A percentile compares a stretch with the other conserved stretches of the same genome.
phyloP scores from a whole-genome alignment of 176 grass and related monocot genomes.

The Phragmites australis region DNA sequence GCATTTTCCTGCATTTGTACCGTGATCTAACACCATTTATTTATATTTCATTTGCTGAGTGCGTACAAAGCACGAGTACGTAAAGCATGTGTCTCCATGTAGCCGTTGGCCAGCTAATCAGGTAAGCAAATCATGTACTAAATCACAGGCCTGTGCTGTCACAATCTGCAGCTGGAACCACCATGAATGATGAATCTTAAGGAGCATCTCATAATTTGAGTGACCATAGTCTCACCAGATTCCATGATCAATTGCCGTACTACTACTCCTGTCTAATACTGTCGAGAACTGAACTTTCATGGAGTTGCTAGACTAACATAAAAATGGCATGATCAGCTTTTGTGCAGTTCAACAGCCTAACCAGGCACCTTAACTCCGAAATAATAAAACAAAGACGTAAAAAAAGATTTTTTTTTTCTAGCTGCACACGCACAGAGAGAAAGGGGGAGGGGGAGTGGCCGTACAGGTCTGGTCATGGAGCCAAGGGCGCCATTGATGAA shows the following conservation, averaged over 20 bases:
- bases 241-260: not conserved
- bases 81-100: not conserved
- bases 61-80: not conserved
- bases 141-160: not conserved
- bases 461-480: slow-evolving; percentile 49
- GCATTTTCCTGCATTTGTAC: slow-evolving; percentile 53
- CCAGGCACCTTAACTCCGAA: not conserved
- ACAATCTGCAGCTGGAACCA: not conserved
- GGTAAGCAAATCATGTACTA: not conserved
- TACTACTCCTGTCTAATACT: not conserved
- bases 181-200: not conserved
- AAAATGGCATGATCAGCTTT: not conserved
- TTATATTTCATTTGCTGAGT: not conserved
- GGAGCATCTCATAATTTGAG: not conserved
- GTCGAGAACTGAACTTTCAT: not conserved
- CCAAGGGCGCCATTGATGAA: slow-evolving; percentile 59
- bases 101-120: not conserved
- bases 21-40: not conserved
- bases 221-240: not conserved
- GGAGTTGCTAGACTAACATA: not conserved
- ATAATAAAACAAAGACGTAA: not conserved
- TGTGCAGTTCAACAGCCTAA: not conserved
- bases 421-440: not conserved
- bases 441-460: not conserved
- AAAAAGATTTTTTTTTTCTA: not conserved